These are phyloP conservation scores for Sugiyamaella japonica DNA, from an alignment of 1,139 yeast species.

Conservation along the genomic window DNA sequence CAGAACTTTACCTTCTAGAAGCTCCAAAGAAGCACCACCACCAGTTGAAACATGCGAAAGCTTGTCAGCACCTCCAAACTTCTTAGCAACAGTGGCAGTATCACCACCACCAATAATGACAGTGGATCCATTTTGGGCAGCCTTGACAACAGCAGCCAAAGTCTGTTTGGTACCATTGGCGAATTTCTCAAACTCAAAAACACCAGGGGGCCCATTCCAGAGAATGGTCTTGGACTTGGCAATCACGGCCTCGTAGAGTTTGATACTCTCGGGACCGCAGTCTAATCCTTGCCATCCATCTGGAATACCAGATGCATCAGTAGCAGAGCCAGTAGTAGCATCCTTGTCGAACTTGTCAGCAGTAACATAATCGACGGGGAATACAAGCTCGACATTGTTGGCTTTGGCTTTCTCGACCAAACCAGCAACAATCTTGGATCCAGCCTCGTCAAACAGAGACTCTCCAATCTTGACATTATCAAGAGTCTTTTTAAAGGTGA, in stretches of 20 bases:
- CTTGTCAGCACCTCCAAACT: constrained; percentile 91
- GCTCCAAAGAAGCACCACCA: constrained; percentile 98
- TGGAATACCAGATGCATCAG: constrained; percentile 86
- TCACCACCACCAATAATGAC: constrained; percentile 99
- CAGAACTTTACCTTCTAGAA: constrained; percentile 94
- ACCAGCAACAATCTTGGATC: constrained; percentile 87
- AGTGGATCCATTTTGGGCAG: constrained; percentile 85
- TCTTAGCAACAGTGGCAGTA: constrained; percentile 98
- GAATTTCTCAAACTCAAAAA: constrained; percentile 89
- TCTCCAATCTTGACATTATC: constrained; percentile 81
- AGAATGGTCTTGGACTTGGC: constrained; percentile 93
- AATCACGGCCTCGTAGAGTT: constrained; percentile 74
- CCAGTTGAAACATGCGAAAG: constrained; percentile 97
- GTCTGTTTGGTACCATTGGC: constrained; percentile 86
- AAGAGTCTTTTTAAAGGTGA: constrained; percentile 92
- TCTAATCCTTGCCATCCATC: constrained; percentile 94
- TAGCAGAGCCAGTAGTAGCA: constrained; percentile 77
- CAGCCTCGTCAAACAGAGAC: constrained; percentile 87
- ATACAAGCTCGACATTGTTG: constrained; percentile 85
- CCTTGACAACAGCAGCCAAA: constrained; percentile 81
- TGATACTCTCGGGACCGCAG: constrained; percentile 82
- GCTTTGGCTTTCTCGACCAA: constrained; percentile 92
- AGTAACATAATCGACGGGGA: constrained; percentile 91
- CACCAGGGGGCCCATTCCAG: constrained; percentile 99
- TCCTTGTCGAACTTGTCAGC: constrained; percentile 92